Percentiles rank a stretch among this genome's conserved stretches.
These are phyloP conservation scores for Ploettnerulaceae sp. DNA, from an alignment of 2,329 filamentous ascomycete species.

Conservation along the genomic window DNA sequence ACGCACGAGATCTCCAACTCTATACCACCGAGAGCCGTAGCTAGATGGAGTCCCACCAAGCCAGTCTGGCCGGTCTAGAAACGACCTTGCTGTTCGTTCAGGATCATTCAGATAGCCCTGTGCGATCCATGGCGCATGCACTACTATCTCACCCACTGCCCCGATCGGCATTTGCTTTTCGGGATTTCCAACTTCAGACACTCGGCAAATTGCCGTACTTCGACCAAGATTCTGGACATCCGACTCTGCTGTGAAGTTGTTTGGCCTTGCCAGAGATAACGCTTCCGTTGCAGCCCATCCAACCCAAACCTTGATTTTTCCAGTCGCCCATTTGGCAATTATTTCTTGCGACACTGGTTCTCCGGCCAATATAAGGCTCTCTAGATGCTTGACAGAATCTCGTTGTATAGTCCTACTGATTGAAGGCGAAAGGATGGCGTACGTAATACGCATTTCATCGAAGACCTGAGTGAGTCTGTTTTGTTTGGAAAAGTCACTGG, in stretches of 20 bases:
- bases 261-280: not conserved
- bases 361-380: constrained; percentile 21
- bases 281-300: constrained; percentile 1
- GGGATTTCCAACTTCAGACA: constrained; percentile 17
- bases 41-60: constrained; percentile 40
- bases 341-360: constrained; percentile 36
- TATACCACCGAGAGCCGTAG: constrained; percentile 42
- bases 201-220: constrained; percentile 34
- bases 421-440: constrained; percentile 25
- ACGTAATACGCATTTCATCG: constrained; percentile 19
- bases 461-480: constrained; percentile 34
- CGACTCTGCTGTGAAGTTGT: not conserved
- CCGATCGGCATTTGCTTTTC: constrained; percentile 17
- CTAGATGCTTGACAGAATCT: constrained; percentile 18
- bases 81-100: constrained; percentile 51
- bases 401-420: constrained; percentile 22
- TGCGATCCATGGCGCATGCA: constrained; percentile 50
- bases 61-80: constrained; percentile 52
- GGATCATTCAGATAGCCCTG: constrained; percentile 55
- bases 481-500: constrained; percentile 28
- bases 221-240: not conserved
- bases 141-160: constrained; percentile 19
- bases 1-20: constrained; percentile 54
- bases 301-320: constrained; percentile 17
- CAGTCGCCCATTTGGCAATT: constrained; percentile 35